Conservation (phyloP, 495 filamentous ascomycete genomes). For the Thozetella sp. region DNA sequence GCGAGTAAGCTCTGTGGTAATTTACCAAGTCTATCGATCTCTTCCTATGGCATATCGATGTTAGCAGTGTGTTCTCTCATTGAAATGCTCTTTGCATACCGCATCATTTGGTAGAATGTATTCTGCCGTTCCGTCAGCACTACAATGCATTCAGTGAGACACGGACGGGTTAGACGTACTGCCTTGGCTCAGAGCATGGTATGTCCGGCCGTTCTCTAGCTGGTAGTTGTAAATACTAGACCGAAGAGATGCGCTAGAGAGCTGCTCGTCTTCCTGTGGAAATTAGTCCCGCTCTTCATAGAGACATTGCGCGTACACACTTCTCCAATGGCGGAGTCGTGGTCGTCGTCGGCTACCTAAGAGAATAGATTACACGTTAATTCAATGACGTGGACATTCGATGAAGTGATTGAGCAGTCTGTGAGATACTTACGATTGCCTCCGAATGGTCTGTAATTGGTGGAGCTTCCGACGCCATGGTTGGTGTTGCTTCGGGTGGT, state of each 20-base stretch:
- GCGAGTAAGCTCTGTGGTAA: not conserved
- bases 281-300: not conserved
- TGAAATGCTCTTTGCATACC: not conserved
- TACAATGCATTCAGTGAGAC: not conserved
- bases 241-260: not conserved
- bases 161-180: not conserved
- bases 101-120: not conserved
- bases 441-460: too few relatives aligned
- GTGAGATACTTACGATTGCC: too few relatives aligned
- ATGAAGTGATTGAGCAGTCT: too few relatives aligned
- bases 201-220: not conserved
- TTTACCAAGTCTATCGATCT: not conserved
- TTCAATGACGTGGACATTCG: too few relatives aligned
- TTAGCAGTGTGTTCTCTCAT: not conserved
- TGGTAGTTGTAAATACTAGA: not conserved
- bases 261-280: not conserved
- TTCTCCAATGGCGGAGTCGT: not conserved
- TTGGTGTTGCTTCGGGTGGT: too few relatives aligned
- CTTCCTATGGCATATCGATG: not conserved
- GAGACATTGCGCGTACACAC: not conserved
- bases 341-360: not conserved
- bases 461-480: too few relatives aligned
- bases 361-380: too few relatives aligned
- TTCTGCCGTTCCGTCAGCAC: not conserved
- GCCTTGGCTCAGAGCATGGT: not conserved